Percentiles rank a stretch among this genome's conserved stretches.
phyloP scores from a whole-genome alignment of 2,329 filamentous ascomycete genomes.

The Ceratocystis huliohia region DNA sequence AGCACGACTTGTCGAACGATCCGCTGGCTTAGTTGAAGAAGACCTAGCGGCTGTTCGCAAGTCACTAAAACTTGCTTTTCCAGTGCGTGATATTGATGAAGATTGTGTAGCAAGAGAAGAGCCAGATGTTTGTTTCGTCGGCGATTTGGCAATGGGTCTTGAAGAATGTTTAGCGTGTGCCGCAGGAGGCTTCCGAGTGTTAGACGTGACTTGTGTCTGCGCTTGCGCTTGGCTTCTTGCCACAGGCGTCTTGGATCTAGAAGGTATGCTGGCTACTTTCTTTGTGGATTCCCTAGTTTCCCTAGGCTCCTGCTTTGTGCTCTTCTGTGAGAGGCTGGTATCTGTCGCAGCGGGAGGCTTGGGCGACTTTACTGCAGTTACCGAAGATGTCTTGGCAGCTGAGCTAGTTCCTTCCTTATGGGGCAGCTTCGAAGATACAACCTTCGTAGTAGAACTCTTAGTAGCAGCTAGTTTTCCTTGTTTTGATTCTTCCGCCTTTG shows the following conservation, averaged over 20 bases:
- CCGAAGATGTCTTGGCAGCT: not conserved
- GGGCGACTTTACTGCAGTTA: not conserved
- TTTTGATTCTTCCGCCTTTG: not conserved
- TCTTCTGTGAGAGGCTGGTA: not conserved
- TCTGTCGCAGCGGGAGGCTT: not conserved
- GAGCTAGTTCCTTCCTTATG: not conserved
- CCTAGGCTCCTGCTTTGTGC: not conserved
- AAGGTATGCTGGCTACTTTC: not conserved
- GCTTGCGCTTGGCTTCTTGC: constrained; percentile 24
- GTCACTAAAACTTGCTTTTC: constrained; percentile 24
- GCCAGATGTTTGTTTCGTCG: constrained; percentile 55
- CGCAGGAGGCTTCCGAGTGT: constrained; percentile 34
- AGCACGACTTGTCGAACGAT: constrained; percentile 37
- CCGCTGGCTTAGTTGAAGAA: constrained; percentile 27
- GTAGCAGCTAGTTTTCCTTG: not conserved
- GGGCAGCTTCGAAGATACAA: not conserved
- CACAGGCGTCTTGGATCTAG: constrained; percentile 24
- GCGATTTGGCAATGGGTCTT: constrained; percentile 42
- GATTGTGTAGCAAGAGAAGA: constrained; percentile 58
- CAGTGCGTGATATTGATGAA: constrained; percentile 10
- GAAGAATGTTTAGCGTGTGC: constrained; percentile 31
- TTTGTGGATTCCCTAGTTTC: not conserved
- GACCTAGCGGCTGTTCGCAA: constrained; percentile 27
- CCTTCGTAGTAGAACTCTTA: not conserved
- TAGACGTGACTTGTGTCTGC: constrained; percentile 27